Percentiles rank a stretch among this genome's conserved stretches.
phyloP scores from a whole-genome alignment of 768 basidiomycete species.

The Mycena vulgaris region DNA sequence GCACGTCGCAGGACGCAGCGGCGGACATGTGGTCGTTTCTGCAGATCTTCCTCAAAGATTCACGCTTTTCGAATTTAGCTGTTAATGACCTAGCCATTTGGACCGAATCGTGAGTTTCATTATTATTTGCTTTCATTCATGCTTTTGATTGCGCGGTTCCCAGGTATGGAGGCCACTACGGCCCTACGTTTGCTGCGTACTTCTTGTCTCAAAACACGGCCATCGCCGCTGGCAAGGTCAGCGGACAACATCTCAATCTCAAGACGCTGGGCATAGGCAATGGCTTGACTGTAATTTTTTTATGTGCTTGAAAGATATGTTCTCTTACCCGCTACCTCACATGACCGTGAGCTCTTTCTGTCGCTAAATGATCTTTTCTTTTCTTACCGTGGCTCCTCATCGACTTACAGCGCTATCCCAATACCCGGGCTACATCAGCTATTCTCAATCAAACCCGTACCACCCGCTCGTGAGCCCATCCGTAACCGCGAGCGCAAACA shows the following conservation, averaged over 20 bases:
- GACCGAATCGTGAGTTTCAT: constrained; percentile 69
- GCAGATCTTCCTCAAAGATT: constrained; percentile 73
- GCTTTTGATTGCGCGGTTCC: not conserved
- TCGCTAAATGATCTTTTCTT: constrained; percentile 52
- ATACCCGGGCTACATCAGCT: constrained; percentile 71
- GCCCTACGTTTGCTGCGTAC: constrained; percentile 76
- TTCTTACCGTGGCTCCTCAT: constrained; percentile 48
- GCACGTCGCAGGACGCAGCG: constrained; percentile 69
- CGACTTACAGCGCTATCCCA: constrained; percentile 41
- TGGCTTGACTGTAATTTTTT: constrained; percentile 67
- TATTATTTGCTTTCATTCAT: constrained; percentile 4
- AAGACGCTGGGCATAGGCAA: constrained; percentile 75
- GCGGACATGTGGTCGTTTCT: constrained; percentile 73
- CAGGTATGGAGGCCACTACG: constrained; percentile 83
- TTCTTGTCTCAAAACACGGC: constrained; percentile 73
- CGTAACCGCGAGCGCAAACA: constrained; percentile 59
- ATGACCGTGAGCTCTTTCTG: constrained; percentile 30
- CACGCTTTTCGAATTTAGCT: constrained; percentile 65
- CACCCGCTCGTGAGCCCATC: constrained; percentile 64
- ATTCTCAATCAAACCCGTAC: constrained; percentile 70
- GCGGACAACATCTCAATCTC: constrained; percentile 68
- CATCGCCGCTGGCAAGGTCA: constrained; percentile 62
- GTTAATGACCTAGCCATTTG: constrained; percentile 68
- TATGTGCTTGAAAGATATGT: constrained; percentile 1
- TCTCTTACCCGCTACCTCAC: constrained; percentile 11